Evolutionary conservation across 805 yeast genomes (phyloP), one percentile per base, ranked within the genome.

Genomic region (Zygosaccharomyces siamensis): DNA sequence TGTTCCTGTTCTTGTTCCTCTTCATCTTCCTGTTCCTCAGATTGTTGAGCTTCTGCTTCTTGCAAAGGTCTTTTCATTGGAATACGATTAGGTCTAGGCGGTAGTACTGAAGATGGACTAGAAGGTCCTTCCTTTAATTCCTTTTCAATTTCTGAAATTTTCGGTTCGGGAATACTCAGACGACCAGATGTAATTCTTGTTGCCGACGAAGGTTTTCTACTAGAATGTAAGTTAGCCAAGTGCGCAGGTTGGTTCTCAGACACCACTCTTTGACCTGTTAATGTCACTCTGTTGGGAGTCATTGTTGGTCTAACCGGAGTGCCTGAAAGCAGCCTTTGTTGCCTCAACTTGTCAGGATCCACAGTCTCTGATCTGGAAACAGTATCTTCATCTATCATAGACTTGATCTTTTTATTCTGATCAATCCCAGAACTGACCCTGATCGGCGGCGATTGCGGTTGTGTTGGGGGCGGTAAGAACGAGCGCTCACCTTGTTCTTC

Each of bases 111-210:
- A 3, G 68, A 57, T 7, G 72, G 70, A 45, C 73, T 61, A 51
- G 73, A 64, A 12, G 67, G 68, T 11, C 74, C 75, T 44, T 71
- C 72, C 21, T 62, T 58, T 14, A 72, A 58, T 37, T 65, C 66
- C 38, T 64, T 70, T 49, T 69, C 73, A 8, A 71, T 66, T 47
- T 71, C 76, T 18, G 69, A 62, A 45, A 72, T 58, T 53, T 64
- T 70, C 18, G 76, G 75, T 51, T 72, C 76, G 2, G 77, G 77
- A 21, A 69, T 71, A 11, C 71, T 59, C 20, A 73, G 57, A 72
- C 70, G 72, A 11, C 76, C 76, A 1, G 75, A 71, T 1, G 74
- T 69, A 41, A 72, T 71, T 58, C 76, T 66, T 43, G 69, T 53
- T 14, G 60, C 54, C 6, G 56, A 44, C 7, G 56, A 55, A 7